phyloP scores from a whole-genome alignment of 2,329 filamentous ascomycete genomes.

The Piedraia hortae region DNA sequence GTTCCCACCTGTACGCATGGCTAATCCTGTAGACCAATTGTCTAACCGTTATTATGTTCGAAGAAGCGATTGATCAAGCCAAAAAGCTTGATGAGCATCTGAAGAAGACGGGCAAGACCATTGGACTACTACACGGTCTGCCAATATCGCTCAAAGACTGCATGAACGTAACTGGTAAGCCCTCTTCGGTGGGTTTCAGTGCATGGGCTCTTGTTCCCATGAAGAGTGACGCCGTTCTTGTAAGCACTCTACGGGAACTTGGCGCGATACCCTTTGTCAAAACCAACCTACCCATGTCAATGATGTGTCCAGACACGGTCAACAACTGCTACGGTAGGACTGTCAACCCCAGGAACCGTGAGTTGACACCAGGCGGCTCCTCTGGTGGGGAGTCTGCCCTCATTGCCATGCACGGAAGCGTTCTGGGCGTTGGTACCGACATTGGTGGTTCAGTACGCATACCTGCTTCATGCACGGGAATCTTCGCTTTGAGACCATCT shows the following conservation, averaged over 20 bases:
- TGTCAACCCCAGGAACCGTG: constrained; percentile 31
- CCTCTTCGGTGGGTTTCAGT: constrained; percentile 35
- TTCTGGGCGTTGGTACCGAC: constrained; percentile 35
- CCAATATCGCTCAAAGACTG: constrained; percentile 44
- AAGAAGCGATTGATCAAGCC: constrained; percentile 24
- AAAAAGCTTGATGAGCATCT: constrained; percentile 26
- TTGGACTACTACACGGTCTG: constrained; percentile 40
- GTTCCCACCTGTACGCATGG: not conserved
- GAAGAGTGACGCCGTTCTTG: constrained; percentile 26
- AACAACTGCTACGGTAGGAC: constrained; percentile 35
- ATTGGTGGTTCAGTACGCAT: constrained; percentile 31
- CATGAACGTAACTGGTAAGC: constrained; percentile 33
- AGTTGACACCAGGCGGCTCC: constrained; percentile 33
- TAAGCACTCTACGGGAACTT: constrained; percentile 28
- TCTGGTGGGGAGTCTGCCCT: constrained; percentile 41
- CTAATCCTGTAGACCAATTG: constrained; percentile 25
- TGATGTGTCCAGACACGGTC: constrained; percentile 37
- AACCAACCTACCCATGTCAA: constrained; percentile 40
- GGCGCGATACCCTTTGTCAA: constrained; percentile 44
- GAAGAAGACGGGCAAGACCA: constrained; percentile 16
- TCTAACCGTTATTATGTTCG: constrained; percentile 28
- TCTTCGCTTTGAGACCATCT: constrained; percentile 29
- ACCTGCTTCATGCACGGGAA: constrained; percentile 28
- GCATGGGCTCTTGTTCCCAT: constrained; percentile 33
- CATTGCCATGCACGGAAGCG: constrained; percentile 29